Percentiles rank a stretch among this genome's conserved stretches.
Evolutionary conservation across 2,329 filamentous ascomycete genomes (phyloP).

Genomic region (Pyricularia pennisetigena): DNA sequence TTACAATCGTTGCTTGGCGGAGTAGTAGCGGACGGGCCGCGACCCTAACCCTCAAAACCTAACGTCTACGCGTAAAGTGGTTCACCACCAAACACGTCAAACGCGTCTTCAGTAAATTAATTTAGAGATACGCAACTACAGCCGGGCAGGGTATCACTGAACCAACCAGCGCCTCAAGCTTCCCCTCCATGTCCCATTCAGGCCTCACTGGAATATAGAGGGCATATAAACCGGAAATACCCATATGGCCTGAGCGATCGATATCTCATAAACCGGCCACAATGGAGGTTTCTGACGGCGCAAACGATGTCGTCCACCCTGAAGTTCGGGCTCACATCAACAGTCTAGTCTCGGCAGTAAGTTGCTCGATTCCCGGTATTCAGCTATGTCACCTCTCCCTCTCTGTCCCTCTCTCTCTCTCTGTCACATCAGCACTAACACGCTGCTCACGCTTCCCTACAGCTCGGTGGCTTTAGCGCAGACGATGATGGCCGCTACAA

Average conservation of each 20-base stretch:
- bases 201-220: not conserved
- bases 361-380: slow-evolving; percentile 24
- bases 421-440: slow-evolving; percentile 11
- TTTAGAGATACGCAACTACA: too few relatives aligned
- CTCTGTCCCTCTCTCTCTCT: not conserved
- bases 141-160: not conserved
- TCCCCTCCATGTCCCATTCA: not conserved
- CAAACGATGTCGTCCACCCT: slow-evolving; percentile 64
- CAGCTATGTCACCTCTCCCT: slow-evolving; percentile 4
- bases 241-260: not conserved
- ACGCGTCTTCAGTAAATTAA: not conserved
- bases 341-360: slow-evolving; percentile 84
- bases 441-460: slow-evolving; percentile 10
- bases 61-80: not conserved
- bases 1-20: not conserved
- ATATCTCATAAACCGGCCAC: slow-evolving; percentile 11
- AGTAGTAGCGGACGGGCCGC: not conserved
- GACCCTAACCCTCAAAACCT: not conserved
- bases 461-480: slow-evolving; percentile 78
- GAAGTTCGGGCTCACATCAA: slow-evolving; percentile 90
- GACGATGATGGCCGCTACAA: slow-evolving; percentile 77
- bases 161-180: not conserved
- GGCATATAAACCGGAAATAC: not conserved
- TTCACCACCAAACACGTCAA: not conserved
- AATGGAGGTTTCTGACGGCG: slow-evolving; percentile 46